Evolutionary conservation across 1,284 basidiomycete species (phyloP).

Genomic region (Sporisorium exsertum): DNA sequence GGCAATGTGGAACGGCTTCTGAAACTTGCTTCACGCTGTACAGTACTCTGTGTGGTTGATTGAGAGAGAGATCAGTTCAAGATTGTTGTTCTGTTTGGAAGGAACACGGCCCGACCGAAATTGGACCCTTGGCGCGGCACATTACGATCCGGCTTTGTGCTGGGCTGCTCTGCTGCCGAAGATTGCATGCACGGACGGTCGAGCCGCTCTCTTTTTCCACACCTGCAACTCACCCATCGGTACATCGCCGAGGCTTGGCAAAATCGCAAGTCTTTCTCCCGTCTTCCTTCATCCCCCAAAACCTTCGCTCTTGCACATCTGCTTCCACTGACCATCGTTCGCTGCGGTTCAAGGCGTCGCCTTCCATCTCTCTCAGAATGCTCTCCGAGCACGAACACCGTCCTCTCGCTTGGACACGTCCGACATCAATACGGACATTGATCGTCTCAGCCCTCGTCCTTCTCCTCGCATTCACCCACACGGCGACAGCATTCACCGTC

Average conservation of each 20-base stretch:
- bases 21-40: neutral
- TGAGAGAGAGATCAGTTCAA: neutral
- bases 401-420: neutral
- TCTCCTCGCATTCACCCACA: constrained; percentile 8
- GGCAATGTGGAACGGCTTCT: neutral
- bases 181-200: neutral
- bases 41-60: neutral
- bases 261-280: neutral
- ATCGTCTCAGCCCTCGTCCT: constrained; percentile 1
- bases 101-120: neutral
- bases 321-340: neutral
- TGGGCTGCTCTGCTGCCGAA: neutral
- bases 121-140: neutral
- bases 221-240: neutral
- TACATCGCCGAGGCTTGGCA: constrained; percentile 1
- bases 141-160: neutral
- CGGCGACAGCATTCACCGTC: constrained; percentile 48
- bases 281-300: neutral
- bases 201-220: neutral
- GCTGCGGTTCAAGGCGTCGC: neutral
- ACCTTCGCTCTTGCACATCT: neutral
- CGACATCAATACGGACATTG: constrained; percentile 14
- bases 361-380: neutral
- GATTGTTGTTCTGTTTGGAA: neutral
- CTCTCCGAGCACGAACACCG: constrained; percentile 3